These are phyloP conservation scores for Kodamaea plutei DNA, from an alignment of 1,139 yeast genomes.

Conservation along the genomic window DNA sequence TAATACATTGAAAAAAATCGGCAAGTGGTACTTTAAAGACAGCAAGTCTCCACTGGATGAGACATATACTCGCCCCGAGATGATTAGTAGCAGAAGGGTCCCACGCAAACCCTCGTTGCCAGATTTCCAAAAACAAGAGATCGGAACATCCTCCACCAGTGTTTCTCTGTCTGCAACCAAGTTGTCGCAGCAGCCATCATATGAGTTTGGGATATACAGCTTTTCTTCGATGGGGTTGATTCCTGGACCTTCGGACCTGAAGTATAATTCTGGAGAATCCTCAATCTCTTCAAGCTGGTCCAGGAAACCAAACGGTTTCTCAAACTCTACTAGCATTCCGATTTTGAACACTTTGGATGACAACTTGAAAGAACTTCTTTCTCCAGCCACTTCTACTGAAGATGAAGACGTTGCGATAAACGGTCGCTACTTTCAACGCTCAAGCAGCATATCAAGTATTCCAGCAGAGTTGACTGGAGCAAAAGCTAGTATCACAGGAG, in stretches of 20 bases:
- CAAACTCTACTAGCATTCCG: background rate
- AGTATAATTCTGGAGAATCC: too few relatives aligned
- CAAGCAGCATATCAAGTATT: conserved; percentile 3
- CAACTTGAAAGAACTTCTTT: too few relatives aligned
- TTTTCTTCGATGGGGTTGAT: conserved; percentile 1
- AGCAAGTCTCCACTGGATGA: conserved; percentile 23
- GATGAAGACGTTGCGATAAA: conserved; percentile 4
- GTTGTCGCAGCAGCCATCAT: conserved; percentile 11
- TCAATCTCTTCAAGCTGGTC: background rate
- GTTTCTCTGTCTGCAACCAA: background rate
- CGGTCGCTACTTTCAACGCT: too few relatives aligned
- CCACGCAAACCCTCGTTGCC: conserved; percentile 21
- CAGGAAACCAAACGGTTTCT: background rate
- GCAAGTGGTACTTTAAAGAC: conserved; percentile 63
- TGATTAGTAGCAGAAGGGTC: conserved; percentile 56
- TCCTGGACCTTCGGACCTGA: too few relatives aligned
- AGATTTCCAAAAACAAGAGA: conserved; percentile 5
- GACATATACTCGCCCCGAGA: conserved; percentile 54
- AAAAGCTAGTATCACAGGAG: conserved; percentile 4
- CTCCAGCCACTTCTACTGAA: conserved; percentile 1
- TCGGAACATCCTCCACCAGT: background rate
- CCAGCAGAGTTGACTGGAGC: conserved; percentile 3
- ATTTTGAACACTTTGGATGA: background rate
- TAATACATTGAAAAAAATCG: conserved; percentile 54
- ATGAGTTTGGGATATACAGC: conserved; percentile 12